Evolutionary conservation across 345 rosid genomes (phyloP).

Genomic region (Hibiscus tridactylites): DNA sequence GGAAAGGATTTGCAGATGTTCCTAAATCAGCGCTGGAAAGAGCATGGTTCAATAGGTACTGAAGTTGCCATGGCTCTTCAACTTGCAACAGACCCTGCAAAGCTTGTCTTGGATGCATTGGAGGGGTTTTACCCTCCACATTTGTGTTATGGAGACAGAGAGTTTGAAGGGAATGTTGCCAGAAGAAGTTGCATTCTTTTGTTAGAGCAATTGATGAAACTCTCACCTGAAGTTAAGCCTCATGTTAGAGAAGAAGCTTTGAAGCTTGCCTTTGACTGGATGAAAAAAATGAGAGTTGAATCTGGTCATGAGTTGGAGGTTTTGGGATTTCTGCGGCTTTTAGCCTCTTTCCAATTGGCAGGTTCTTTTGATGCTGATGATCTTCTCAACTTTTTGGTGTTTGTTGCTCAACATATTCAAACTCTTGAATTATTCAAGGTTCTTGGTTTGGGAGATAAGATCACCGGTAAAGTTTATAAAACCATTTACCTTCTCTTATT

Average conservation of each 20-base stretch:
- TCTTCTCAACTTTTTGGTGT: conserved; percentile 13
- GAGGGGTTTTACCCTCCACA: conserved; percentile 17
- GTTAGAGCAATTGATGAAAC: conserved; percentile 15
- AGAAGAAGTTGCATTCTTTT: conserved; percentile 11
- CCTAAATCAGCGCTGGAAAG: conserved; percentile 13
- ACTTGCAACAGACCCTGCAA: conserved; percentile 23
- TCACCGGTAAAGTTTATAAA: conserved; percentile 4
- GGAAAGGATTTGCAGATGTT: conserved; percentile 17
- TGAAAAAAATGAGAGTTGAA: conserved; percentile 14
- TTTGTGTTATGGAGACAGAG: not conserved
- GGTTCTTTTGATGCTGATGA: conserved; percentile 22
- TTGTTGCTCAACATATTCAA: conserved; percentile 14
- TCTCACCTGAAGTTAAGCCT: conserved; percentile 14
- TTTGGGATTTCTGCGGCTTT: conserved; percentile 25
- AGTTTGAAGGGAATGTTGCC: conserved; percentile 3
- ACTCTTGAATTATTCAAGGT: conserved; percentile 10
- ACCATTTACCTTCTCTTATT: not conserved
- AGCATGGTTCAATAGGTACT: conserved; percentile 6
- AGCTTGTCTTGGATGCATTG: conserved; percentile 24
- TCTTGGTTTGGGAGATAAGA: conserved; percentile 20
- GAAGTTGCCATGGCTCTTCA: conserved; percentile 12
- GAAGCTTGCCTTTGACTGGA: conserved; percentile 20
- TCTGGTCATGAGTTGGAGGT: conserved; percentile 14
- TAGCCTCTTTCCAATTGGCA: conserved; percentile 23
- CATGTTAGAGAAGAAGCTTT: conserved; percentile 19